A percentile compares a stretch with the other conserved stretches of the same genome.
Evolutionary conservation across 2,329 filamentous ascomycete genomes (phyloP).

Genomic region (Ophiostoma himal-ulmi): DNA sequence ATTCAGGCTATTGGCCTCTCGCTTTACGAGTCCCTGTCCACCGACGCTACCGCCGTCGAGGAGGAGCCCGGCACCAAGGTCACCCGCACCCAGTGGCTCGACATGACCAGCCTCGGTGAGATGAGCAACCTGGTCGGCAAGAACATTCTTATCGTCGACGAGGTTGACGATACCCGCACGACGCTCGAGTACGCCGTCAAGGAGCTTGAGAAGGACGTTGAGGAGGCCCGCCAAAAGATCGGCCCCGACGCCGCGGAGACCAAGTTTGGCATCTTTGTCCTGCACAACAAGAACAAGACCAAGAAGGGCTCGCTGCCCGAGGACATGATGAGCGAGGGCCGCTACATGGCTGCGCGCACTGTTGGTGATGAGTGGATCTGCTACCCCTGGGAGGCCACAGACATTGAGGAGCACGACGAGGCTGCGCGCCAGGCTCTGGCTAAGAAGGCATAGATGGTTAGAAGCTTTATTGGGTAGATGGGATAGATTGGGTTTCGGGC

Average conservation of each 20-base stretch:
- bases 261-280: conserved; percentile 87
- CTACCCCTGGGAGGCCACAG: conserved; percentile 95
- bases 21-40: conserved; percentile 78
- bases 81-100: conserved; percentile 96
- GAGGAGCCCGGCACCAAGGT: conserved; percentile 89
- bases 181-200: conserved; percentile 90
- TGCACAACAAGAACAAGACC: conserved; percentile 96
- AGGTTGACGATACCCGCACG: conserved; percentile 92
- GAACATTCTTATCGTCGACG: conserved; percentile 86
- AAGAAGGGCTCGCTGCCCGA: conserved; percentile 85
- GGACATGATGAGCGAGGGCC: conserved; percentile 64
- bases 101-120: conserved; percentile 72
- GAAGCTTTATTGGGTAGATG: neutral
- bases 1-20: conserved; percentile 99
- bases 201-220: conserved; percentile 92
- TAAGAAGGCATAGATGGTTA: conserved; percentile 14
- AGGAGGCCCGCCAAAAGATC: conserved; percentile 66
- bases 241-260: conserved; percentile 63
- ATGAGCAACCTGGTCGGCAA: conserved; percentile 88
- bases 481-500: neutral
- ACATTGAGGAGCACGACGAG: conserved; percentile 88
- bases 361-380: conserved; percentile 96
- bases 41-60: conserved; percentile 46
- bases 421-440: conserved; percentile 48
- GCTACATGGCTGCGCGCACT: conserved; percentile 81